A percentile compares a stretch with the other conserved stretches of the same genome.
Evolutionary conservation across 2,329 filamentous ascomycete species (phyloP).

Genomic region (Fusarium protoensiforme): DNA sequence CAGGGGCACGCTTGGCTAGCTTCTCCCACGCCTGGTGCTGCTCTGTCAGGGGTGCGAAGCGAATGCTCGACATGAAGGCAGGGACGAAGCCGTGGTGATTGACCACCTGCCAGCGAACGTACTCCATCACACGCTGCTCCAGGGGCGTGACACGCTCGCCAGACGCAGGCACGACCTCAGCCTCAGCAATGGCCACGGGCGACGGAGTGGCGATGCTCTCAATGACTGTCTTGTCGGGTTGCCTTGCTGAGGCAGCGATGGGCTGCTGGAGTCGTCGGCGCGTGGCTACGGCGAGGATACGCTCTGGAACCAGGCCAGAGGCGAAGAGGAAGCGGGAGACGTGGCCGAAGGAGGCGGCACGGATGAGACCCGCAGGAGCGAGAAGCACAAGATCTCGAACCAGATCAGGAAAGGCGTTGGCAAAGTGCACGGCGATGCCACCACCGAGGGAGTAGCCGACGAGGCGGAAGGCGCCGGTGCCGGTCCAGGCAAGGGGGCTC

Average conservation of each 20-base stretch:
- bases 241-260: slow-evolving; percentile 53
- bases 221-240: slow-evolving; percentile 43
- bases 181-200: slow-evolving; percentile 52
- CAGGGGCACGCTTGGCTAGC: slow-evolving; percentile 55
- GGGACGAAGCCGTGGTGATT: slow-evolving; percentile 68
- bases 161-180: slow-evolving; percentile 52
- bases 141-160: slow-evolving; percentile 50
- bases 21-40: slow-evolving; percentile 63
- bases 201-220: slow-evolving; percentile 19
- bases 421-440: slow-evolving; percentile 79
- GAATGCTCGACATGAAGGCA: slow-evolving; percentile 69
- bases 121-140: slow-evolving; percentile 59
- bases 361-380: slow-evolving; percentile 81
- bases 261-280: slow-evolving; percentile 61
- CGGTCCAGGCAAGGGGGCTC: slow-evolving; percentile 76
- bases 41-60: slow-evolving; percentile 63
- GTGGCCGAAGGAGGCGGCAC: slow-evolving; percentile 62
- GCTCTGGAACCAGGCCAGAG: slow-evolving; percentile 65
- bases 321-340: slow-evolving; percentile 63
- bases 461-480: slow-evolving; percentile 68
- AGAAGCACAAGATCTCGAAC: slow-evolving; percentile 79
- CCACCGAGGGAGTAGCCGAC: slow-evolving; percentile 87
- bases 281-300: slow-evolving; percentile 61
- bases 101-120: slow-evolving; percentile 68
- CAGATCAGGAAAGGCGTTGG: slow-evolving; percentile 76